Evolutionary conservation across 345 rosid genomes (phyloP), one percentile per base, ranked within the genome.

Genomic region (Camelina laxa): DNA sequence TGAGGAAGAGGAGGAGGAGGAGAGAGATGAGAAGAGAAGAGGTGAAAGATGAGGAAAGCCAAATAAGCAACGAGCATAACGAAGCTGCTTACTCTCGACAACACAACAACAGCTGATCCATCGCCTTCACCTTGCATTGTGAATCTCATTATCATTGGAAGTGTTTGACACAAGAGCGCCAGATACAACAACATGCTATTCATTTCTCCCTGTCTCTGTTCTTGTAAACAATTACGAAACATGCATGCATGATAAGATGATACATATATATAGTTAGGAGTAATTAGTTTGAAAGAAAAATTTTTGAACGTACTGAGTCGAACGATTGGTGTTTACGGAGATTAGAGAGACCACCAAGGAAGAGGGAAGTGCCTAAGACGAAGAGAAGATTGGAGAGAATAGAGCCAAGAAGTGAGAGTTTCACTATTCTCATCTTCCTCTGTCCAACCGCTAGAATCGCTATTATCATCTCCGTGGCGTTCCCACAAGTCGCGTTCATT

Each of bases 401-500:
- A 47, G 98, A 94, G 68, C 98, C 98, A 82, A 94, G 70, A 2
- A 94, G 87, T 1, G 97, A 89, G 61, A 86, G 87, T 79, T 91
- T 94, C 53, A 94, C 81, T 21, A 94, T 92, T 55, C 80, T 80
- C 53, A 91, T 86, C 73, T 91, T 94, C 75, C 77, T 79, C 65
- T 84, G 84, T 80, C 80, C 71, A 8, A 94, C 90, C 47, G 98
- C 98, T 42, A 91, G 74, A 15, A 93, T n/a, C 30, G 98, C 94
- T 78, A 94, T 94, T 75, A 94, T 94, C 81, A 91, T 70, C 84
- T 94, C 98, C 12, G 96, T 88, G 39, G 91, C 98, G 77, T 94
- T 94, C 5, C 98, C 98, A 60, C 98, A 94, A 11, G 98, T 94
- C 69, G 98, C 97, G 74, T 91, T 94, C 55, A 94, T 81, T 12